Conservation (phyloP, 2,329 filamentous ascomycete genomes). For the Penicillium sp. region DNA sequence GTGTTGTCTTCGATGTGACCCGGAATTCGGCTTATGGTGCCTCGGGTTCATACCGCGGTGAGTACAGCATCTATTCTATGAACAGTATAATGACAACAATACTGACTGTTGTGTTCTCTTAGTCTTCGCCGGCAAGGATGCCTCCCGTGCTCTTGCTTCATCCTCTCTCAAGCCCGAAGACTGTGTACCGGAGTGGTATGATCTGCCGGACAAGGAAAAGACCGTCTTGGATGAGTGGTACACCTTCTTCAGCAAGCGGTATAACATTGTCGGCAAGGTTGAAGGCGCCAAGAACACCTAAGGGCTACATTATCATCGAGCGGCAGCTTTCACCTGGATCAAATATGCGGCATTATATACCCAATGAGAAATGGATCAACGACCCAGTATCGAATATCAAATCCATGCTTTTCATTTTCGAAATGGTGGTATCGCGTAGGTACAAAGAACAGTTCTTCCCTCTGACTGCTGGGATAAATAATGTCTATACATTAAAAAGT, state of each 20-base stretch:
- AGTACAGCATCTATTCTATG: conserved; percentile 20
- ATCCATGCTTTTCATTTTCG: conserved; percentile 19
- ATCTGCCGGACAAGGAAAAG: conserved; percentile 76
- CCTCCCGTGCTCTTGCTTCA: conserved; percentile 79
- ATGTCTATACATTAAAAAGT: conserved; percentile 15
- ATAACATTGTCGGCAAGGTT: conserved; percentile 61
- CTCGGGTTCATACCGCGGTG: conserved; percentile 77
- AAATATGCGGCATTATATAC: conserved; percentile 8
- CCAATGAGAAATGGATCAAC: neutral
- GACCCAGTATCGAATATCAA: neutral
- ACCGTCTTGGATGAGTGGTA: conserved; percentile 81
- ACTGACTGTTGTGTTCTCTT: neutral
- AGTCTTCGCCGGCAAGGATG: conserved; percentile 96
- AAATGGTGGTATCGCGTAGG: conserved; percentile 17
- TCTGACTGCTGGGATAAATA: conserved; percentile 1
- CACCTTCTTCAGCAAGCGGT: conserved; percentile 92
- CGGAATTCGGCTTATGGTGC: conserved; percentile 79
- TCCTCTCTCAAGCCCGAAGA: conserved; percentile 82
- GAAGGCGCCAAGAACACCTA: conserved; percentile 33
- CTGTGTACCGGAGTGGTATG: conserved; percentile 70
- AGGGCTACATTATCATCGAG: neutral
- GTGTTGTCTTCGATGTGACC: conserved; percentile 87
- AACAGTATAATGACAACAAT: neutral
- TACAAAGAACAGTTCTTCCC: conserved; percentile 10
- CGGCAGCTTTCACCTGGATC: neutral